Evolutionary conservation across 768 basidiomycete species (phyloP).

Genomic region (Myochromella boudieri): DNA sequence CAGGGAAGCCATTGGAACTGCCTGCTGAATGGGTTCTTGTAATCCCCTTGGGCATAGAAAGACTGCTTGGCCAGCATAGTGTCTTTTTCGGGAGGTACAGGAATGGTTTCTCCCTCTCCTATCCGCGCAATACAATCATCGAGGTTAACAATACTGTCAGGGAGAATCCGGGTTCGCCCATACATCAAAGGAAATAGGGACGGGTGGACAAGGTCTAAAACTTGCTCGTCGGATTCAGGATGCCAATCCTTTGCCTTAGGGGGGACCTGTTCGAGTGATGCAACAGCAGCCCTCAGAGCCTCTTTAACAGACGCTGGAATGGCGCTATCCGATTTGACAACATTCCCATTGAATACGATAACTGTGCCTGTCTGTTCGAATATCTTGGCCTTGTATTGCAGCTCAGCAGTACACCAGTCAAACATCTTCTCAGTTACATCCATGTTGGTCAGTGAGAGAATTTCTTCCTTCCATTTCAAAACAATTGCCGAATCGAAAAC

Average conservation of each 20-base stretch:
- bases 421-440: constrained; percentile 16
- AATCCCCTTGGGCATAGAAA: neutral
- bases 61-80: neutral
- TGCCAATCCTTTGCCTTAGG: constrained; percentile 39
- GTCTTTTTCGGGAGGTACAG: constrained; percentile 5
- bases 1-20: constrained; percentile 26
- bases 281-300: constrained; percentile 18
- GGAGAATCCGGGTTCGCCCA: constrained; percentile 21
- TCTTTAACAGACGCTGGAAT: constrained; percentile 18
- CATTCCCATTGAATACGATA: constrained; percentile 15
- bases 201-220: constrained; percentile 43
- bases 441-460: neutral
- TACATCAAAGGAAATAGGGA: constrained; percentile 37
- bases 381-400: constrained; percentile 14
- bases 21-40: neutral
- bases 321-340: constrained; percentile 26
- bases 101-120: constrained; percentile 14
- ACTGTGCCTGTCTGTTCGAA: constrained; percentile 11
- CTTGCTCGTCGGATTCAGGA: constrained; percentile 35
- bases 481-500: constrained; percentile 14
- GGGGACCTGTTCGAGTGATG: constrained; percentile 31
- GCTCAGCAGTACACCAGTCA: constrained; percentile 16
- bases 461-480: constrained; percentile 18
- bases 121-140: constrained; percentile 15
- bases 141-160: constrained; percentile 7